Evolutionary conservation across 495 filamentous ascomycete genomes (phyloP).

Genomic region (Trichocladium antarcticum): DNA sequence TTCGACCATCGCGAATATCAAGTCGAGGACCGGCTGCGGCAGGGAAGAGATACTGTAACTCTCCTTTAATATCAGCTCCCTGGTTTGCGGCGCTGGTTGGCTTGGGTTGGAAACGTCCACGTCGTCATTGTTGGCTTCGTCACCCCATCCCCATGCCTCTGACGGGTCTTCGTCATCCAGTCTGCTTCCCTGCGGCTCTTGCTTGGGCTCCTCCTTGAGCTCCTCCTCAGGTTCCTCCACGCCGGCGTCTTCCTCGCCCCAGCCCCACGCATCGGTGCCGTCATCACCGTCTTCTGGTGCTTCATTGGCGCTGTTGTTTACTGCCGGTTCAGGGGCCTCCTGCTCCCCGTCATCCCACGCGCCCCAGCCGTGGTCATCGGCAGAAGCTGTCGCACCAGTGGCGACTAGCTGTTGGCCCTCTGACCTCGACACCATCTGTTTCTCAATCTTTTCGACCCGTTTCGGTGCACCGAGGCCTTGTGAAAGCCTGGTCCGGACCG

Average conservation of each 20-base stretch:
- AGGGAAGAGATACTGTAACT: conserved; percentile 78
- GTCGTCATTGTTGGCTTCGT: conserved; percentile 33
- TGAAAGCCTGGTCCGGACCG: conserved; percentile 56
- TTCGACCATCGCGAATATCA: conserved; percentile 56
- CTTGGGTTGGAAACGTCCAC: conserved; percentile 6
- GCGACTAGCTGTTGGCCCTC: conserved; percentile 51
- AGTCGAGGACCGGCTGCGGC: conserved; percentile 60
- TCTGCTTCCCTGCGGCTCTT: conserved; percentile 7
- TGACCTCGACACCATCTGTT: conserved; percentile 56
- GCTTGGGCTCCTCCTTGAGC: conserved; percentile 21
- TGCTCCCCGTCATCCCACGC: conserved; percentile 54
- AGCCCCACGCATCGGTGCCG: conserved; percentile 47
- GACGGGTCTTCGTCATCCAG: conserved; percentile 39
- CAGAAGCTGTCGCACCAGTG: conserved; percentile 36
- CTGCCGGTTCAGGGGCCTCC: conserved; percentile 15
- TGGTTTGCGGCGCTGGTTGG: conserved; percentile 20
- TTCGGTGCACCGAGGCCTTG: conserved; percentile 50
- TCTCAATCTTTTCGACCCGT: conserved; percentile 74
- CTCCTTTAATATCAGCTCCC: conserved; percentile 65
- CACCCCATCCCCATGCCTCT: conserved; percentile 67
- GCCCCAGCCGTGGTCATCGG: conserved; percentile 58
- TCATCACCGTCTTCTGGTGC: conserved; percentile 30
- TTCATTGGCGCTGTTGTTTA: not conserved
- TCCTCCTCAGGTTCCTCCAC: conserved; percentile 13
- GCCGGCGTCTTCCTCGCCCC: conserved; percentile 44